A percentile compares a stretch with the other conserved stretches of the same genome.
These are phyloP conservation scores for Arthrobotrys entomopaga DNA, from an alignment of 2,329 filamentous ascomycete genomes.

Conservation along the genomic window DNA sequence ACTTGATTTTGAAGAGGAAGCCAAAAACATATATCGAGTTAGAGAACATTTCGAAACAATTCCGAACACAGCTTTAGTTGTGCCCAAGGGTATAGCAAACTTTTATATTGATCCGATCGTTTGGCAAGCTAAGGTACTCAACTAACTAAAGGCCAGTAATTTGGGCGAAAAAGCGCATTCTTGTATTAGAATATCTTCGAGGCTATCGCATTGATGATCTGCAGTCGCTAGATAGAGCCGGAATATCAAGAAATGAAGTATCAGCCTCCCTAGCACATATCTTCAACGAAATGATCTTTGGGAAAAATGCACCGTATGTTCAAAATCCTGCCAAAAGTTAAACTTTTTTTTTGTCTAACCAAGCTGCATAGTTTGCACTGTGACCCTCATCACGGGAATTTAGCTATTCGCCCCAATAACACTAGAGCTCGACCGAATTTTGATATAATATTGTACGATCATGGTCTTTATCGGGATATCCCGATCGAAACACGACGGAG, in stretches of 20 bases:
- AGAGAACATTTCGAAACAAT: conserved; percentile 82
- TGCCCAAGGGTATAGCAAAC: conserved; percentile 71
- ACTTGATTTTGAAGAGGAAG: conserved; percentile 87
- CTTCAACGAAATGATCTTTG: conserved; percentile 99
- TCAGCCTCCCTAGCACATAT: conserved; percentile 88
- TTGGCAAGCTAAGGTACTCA: conserved; percentile 4
- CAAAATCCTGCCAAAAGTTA: too few relatives aligned
- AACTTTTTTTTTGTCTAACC: neutral
- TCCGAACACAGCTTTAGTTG: conserved; percentile 80
- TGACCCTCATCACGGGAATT: conserved; percentile 95
- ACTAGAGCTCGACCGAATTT: conserved; percentile 77
- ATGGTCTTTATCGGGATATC: conserved; percentile 95
- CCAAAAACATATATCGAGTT: conserved; percentile 81
- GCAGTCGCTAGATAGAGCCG: conserved; percentile 81
- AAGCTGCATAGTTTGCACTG: conserved; percentile 84
- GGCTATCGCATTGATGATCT: conserved; percentile 90
- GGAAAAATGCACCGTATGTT: conserved; percentile 74
- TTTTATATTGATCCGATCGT: neutral
- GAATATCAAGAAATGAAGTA: conserved; percentile 94
- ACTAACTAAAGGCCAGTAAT: conserved; percentile 68
- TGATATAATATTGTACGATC: conserved; percentile 94
- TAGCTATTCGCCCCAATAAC: conserved; percentile 84
- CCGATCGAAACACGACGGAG: conserved; percentile 79
- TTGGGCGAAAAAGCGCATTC: conserved; percentile 86
- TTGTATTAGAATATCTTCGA: conserved; percentile 94